phyloP scores from a whole-genome alignment of 2,329 filamentous ascomycete genomes.

The Boeremia lycopersici region DNA sequence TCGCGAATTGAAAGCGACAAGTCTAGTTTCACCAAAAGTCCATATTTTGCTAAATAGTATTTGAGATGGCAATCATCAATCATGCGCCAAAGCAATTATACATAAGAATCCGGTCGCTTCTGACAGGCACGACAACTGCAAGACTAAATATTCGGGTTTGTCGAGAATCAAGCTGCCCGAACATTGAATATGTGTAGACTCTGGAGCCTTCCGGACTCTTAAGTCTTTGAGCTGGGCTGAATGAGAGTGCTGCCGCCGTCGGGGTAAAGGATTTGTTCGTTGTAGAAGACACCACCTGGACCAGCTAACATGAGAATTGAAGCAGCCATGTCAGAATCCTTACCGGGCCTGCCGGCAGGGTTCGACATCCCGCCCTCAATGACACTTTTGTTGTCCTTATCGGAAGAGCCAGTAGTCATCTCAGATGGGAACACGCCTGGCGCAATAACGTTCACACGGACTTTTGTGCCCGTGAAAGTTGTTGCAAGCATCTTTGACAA shows the following conservation, averaged over 20 bases:
- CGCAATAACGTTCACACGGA: conserved; percentile 53
- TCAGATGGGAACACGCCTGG: conserved; percentile 54
- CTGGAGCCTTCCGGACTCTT: not conserved
- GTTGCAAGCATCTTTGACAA: conserved; percentile 55
- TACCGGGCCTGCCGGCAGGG: conserved; percentile 46
- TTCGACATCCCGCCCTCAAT: conserved; percentile 52
- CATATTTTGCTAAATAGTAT: too few species aligned
- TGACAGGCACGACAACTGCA: too few species aligned
- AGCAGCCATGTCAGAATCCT: conserved; percentile 55
- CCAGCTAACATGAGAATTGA: conserved; percentile 59
- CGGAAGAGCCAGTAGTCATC: conserved; percentile 57
- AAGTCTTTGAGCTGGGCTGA: conserved; percentile 21
- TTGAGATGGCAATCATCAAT: too few species aligned
- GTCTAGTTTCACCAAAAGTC: too few species aligned
- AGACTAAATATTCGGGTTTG: not conserved
- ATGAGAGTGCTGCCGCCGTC: conserved; percentile 48
- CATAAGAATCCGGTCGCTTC: too few species aligned
- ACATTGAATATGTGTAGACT: not conserved
- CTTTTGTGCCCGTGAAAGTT: conserved; percentile 51
- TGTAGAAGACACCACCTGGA: conserved; percentile 58
- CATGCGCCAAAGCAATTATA: too few species aligned
- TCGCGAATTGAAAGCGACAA: too few species aligned
- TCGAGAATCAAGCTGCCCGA: not conserved
- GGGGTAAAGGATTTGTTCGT: conserved; percentile 60
- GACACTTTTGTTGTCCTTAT: conserved; percentile 55